Evolutionary conservation across 805 yeast genomes (phyloP).

Genomic region (Monosporozyma solicola): DNA sequence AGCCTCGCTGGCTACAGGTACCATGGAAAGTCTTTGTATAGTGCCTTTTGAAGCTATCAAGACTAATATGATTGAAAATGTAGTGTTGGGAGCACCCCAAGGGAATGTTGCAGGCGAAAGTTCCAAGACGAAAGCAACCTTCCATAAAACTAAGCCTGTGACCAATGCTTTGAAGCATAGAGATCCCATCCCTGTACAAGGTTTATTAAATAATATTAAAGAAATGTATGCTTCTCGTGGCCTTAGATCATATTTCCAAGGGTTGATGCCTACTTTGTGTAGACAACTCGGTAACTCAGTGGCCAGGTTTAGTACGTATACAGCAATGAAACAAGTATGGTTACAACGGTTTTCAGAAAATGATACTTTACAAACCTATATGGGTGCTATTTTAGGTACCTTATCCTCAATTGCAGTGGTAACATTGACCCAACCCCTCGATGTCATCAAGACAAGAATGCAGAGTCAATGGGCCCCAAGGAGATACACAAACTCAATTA

Average conservation of each 20-base stretch:
- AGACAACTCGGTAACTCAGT: conserved; percentile 75
- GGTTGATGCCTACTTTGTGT: conserved; percentile 69
- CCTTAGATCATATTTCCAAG: conserved; percentile 67
- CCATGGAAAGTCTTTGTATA: conserved; percentile 69
- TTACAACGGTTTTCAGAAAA: neutral
- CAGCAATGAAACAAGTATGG: conserved; percentile 53
- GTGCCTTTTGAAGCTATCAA: conserved; percentile 89
- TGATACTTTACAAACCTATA: neutral
- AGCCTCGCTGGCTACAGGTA: conserved; percentile 80
- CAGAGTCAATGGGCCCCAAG: conserved; percentile 63
- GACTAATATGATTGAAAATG: conserved; percentile 67
- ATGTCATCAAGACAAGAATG: conserved; percentile 77
- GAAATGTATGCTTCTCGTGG: conserved; percentile 74
- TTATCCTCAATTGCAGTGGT: conserved; percentile 67
- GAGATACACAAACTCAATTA: conserved; percentile 52
- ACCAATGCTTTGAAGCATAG: conserved; percentile 34
- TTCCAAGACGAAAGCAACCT: neutral
- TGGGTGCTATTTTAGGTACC: conserved; percentile 38
- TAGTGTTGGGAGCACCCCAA: neutral
- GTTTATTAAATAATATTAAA: conserved; percentile 42
- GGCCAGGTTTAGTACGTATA: conserved; percentile 78
- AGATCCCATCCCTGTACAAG: conserved; percentile 41
- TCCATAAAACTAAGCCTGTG: conserved; percentile 21
- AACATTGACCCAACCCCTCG: conserved; percentile 77
- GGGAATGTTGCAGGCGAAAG: conserved; percentile 24